These are phyloP conservation scores for Chaetoceros muelleri DNA, from an alignment of 108 stramenopile species.

Conservation along the genomic window DNA sequence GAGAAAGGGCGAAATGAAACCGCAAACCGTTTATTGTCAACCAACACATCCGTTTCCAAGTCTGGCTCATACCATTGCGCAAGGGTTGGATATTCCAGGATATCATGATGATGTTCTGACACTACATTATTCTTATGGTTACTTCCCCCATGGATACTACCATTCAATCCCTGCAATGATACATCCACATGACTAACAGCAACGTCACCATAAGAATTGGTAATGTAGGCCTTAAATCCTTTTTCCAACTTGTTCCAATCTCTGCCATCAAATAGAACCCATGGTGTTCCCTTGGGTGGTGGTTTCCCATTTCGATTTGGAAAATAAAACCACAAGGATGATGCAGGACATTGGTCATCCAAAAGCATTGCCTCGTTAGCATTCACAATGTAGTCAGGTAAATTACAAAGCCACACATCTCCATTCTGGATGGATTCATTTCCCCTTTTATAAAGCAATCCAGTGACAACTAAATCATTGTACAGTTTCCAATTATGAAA, in stretches of 20 bases:
- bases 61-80: slow-evolving; percentile 54
- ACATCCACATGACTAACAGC: no score
- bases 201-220: background rate
- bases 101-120: background rate
- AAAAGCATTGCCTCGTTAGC: slow-evolving; percentile 2
- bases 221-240: slow-evolving; percentile 9
- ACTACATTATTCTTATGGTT: background rate
- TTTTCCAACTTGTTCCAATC: slow-evolving; percentile 31
- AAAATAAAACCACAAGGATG: slow-evolving; percentile 49
- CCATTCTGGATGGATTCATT: slow-evolving; percentile 23
- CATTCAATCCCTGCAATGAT: no score
- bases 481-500: slow-evolving; percentile 39
- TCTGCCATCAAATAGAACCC: slow-evolving; percentile 23
- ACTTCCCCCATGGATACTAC: no score
- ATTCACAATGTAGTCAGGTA: slow-evolving; percentile 17
- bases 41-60: slow-evolving; percentile 29
- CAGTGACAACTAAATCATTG: slow-evolving; percentile 40
- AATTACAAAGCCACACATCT: slow-evolving; percentile 43
- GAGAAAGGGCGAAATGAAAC: slow-evolving; percentile 35
- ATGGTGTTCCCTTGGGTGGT: slow-evolving; percentile 36
- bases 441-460: slow-evolving; percentile 36
- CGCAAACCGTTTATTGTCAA: slow-evolving; percentile 51
- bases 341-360: background rate
- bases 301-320: slow-evolving; percentile 44
- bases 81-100: slow-evolving; percentile 21